Base-by-base conservation (phyloP, 192 early-diverging fungal species). In the Entomortierella chlamydospora region DNA sequence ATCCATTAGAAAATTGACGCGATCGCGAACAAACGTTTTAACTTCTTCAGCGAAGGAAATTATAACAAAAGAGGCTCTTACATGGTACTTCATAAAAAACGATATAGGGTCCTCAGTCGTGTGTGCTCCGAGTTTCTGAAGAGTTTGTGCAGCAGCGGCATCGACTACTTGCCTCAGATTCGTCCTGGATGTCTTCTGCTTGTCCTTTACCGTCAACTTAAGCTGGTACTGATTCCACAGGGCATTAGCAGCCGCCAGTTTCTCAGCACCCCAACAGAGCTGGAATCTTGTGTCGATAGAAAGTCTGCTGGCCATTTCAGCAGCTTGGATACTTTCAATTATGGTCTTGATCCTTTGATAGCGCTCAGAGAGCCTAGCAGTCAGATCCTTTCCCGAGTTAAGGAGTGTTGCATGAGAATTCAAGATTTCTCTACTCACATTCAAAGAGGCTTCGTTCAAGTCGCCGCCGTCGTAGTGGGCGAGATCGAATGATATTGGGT, bases 401-500 rank as follows among this genome's bases (percentile, higher is more conserved):
- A 79, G 54, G 31, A 70, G 57, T 18, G 47, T 25, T 18, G 70
- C 65, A 28, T 70, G 64, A 17, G 81, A 82, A 33, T 82, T 74
- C 42, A 82, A 41, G 34, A 82, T 74, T 29, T 74, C 71, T 25
- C 29, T 50, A 42, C 66, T 82, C 18, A 82, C 67, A 25, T 82
- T 70, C 23, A 82, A 28, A 39, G 81, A 63, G 1, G 81, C 81
- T 22, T 52, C 47, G 57, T 82, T 82, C 29, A 82, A 45, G 52
- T 82, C 72, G 0, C 81, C 81, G 17, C 63, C 61, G 18, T 65
- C 66, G 39, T 82, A 73, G 34, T 61, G 57, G 1, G 81, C 31
- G 3, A 82, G 65, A 51, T 82, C 81, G 51, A 82, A 82, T 5
- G 81, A 82, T 1, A 82, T 73, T 2, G 79, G 79, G 37, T 81